Percentiles rank a stretch among this genome's conserved stretches.
Evolutionary conservation across 2,329 filamentous ascomycete genomes (phyloP).

Genomic region (Fragosphaeria purpurea): DNA sequence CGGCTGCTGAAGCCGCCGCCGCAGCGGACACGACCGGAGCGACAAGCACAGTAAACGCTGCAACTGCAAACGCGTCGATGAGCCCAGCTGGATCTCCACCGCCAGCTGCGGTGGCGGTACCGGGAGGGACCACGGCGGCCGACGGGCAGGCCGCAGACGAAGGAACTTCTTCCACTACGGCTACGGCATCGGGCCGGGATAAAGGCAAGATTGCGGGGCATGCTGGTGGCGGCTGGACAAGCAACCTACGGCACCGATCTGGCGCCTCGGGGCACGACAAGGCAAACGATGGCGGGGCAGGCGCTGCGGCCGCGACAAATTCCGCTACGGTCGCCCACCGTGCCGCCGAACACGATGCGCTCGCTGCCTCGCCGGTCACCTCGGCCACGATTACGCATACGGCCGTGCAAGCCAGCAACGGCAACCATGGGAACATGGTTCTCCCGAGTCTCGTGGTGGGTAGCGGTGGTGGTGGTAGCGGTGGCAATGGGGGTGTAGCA

Average conservation of each 20-base stretch:
- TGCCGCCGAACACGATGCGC: conserved; percentile 28
- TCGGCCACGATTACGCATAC: conserved; percentile 1
- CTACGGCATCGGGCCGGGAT: conserved; percentile 16
- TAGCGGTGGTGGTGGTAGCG: neutral
- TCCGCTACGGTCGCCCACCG: conserved; percentile 28
- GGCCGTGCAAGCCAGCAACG: neutral
- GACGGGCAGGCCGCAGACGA: conserved; percentile 50
- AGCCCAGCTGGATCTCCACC: conserved; percentile 17
- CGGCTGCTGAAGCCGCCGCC: neutral
- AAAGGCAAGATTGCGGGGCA: conserved; percentile 23
- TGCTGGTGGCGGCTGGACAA: conserved; percentile 25
- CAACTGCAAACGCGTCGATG: no score
- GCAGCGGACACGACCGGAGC: neutral
- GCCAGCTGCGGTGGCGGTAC: neutral
- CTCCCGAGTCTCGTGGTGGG: neutral
- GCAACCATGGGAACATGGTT: neutral
- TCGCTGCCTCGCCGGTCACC: conserved; percentile 12
- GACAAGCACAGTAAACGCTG: no score
- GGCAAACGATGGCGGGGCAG: neutral
- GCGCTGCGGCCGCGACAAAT: neutral
- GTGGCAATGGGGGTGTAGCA: no score
- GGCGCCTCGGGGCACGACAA: neutral
- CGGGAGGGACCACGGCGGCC: conserved; percentile 11
- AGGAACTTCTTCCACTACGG: conserved; percentile 14
- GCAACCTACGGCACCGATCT: conserved; percentile 21